Conservation (phyloP, 331 rosid genomes). For the Dryas integrifolia region DNA sequence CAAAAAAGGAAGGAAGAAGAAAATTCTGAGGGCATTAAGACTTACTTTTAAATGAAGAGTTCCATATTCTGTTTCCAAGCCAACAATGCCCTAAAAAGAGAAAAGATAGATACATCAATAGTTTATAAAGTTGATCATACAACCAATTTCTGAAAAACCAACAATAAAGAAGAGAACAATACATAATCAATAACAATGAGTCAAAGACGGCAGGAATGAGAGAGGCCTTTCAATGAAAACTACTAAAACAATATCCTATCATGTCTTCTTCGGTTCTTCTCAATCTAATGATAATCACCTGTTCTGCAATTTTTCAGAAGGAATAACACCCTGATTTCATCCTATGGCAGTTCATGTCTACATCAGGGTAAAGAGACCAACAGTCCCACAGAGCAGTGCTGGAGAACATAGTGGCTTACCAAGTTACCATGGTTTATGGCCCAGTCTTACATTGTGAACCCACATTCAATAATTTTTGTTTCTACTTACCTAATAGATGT, state of each 20-base stretch:
- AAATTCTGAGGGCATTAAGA: conserved; percentile 14
- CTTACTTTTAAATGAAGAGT: conserved; percentile 81
- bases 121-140: background rate
- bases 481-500: background rate
- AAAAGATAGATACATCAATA: conserved; percentile 5
- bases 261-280: background rate
- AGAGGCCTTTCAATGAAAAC: background rate
- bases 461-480: background rate
- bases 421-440: background rate
- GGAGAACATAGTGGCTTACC: background rate
- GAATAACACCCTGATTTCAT: background rate
- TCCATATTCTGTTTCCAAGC: conserved; percentile 65
- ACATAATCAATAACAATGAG: background rate
- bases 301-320: background rate
- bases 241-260: background rate
- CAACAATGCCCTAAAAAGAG: conserved; percentile 67
- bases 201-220: background rate
- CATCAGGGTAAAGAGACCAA: background rate
- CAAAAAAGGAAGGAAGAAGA: conserved; percentile 16
- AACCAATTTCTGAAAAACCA: conserved; percentile 3
- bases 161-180: background rate
- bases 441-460: background rate
- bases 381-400: background rate
- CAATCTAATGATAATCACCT: background rate
- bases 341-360: background rate